phyloP scores from a whole-genome alignment of 495 filamentous ascomycete species.

The Penicillium riverlandense region DNA sequence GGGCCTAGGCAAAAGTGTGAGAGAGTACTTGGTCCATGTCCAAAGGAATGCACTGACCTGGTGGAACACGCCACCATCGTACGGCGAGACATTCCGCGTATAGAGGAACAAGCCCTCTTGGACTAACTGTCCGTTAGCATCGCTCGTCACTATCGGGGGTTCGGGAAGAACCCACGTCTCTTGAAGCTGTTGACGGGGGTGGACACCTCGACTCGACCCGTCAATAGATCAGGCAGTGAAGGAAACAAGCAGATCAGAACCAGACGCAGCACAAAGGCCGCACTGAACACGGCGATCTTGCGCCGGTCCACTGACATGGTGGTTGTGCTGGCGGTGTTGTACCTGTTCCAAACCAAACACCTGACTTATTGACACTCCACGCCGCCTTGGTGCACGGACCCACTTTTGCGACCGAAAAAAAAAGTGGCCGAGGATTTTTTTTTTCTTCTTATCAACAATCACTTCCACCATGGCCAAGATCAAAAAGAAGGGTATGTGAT shows the following conservation, averaged over 20 bases:
- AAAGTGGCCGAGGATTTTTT: conserved; percentile 35
- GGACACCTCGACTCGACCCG: conserved; percentile 89
- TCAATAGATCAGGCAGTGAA: conserved; percentile 75
- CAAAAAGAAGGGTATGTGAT: conserved; percentile 77
- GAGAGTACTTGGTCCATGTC: not conserved
- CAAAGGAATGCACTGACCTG: conserved; percentile 46
- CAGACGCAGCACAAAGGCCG: conserved; percentile 72
- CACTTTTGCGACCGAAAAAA: conserved; percentile 25
- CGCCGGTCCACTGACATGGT: conserved; percentile 62
- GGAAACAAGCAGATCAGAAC: conserved; percentile 77
- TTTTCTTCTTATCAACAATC: conserved; percentile 26
- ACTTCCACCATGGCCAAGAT: conserved; percentile 62
- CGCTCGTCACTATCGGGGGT: not conserved
- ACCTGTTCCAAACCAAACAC: conserved; percentile 10
- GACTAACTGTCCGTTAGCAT: conserved; percentile 45
- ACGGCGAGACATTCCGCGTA: conserved; percentile 91
- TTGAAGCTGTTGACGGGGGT: conserved; percentile 98
- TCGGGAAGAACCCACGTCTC: conserved; percentile 55
- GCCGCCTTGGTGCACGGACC: conserved; percentile 33
- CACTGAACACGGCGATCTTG: conserved; percentile 66
- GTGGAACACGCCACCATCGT: conserved; percentile 96
- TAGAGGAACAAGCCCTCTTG: conserved; percentile 96
- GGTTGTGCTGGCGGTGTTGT: not conserved
- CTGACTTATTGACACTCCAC: conserved; percentile 15
- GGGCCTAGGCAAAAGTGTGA: conserved; percentile 48